phyloP scores from a whole-genome alignment of 257 asterid species.

The Gentiana macrophylla region DNA sequence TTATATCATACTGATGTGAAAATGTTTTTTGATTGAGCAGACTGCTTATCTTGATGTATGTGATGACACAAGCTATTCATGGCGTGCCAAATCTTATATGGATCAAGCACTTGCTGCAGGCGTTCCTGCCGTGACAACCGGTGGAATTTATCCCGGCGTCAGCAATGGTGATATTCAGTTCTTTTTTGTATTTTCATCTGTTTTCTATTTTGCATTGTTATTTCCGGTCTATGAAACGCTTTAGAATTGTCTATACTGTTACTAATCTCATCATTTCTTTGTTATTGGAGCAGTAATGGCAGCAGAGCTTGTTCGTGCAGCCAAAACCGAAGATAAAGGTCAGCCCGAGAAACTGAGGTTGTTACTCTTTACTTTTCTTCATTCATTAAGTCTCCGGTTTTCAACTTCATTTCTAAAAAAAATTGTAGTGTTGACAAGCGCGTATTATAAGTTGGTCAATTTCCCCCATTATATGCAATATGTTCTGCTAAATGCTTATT shows the following conservation, averaged over 20 bases:
- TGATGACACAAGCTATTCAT: constrained; percentile 75
- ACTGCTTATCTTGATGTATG: constrained; percentile 90
- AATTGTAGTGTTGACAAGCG: too few species aligned
- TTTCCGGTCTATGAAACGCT: too few species aligned
- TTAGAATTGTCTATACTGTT: too few species aligned
- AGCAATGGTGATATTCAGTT: constrained; percentile 68
- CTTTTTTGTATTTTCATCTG: constrained; percentile 16
- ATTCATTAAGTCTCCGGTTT: neutral
- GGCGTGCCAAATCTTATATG: constrained; percentile 76
- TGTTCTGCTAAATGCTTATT: neutral
- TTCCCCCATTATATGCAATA: neutral
- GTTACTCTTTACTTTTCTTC: constrained; percentile 1
- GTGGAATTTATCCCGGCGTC: constrained; percentile 98
- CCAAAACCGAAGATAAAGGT: constrained; percentile 48
- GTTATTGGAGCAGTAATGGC: constrained; percentile 72
- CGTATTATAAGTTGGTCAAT: too few species aligned
- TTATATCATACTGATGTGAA: neutral
- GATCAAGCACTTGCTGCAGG: constrained; percentile 55
- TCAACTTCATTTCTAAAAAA: too few species aligned
- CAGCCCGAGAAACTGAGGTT: constrained; percentile 83
- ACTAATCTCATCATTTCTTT: neutral
- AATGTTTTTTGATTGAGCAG: constrained; percentile 29
- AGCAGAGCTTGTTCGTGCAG: constrained; percentile 83
- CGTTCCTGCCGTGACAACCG: constrained; percentile 83
- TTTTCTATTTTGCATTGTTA: neutral